A percentile compares a stretch with the other conserved stretches of the same genome.
Conservation (phyloP, 208 protist genomes). For the Trypanosoma brucei region DNA sequence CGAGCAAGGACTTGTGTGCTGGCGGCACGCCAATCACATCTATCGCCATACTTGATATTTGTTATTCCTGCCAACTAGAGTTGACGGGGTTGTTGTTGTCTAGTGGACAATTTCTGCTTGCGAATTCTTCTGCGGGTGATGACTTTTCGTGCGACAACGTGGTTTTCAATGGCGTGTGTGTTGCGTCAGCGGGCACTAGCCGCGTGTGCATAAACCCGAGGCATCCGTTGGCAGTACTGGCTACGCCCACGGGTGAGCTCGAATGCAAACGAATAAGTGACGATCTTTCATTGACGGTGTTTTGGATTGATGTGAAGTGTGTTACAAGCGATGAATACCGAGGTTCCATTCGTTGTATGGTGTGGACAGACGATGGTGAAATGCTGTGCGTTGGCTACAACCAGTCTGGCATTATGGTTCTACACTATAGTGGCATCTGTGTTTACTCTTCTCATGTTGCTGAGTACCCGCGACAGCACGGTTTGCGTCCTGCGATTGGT, state of each 20-base stretch:
- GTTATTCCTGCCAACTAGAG: constrained; percentile 27
- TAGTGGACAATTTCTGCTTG: constrained; percentile 47
- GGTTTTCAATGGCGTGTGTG: constrained; percentile 31
- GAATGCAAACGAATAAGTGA: constrained; percentile 38
- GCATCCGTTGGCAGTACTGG: constrained; percentile 48
- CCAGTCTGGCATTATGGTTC: constrained; percentile 39
- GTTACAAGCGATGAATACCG: constrained; percentile 10
- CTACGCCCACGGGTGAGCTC: constrained; percentile 47
- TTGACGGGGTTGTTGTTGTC: constrained; percentile 52
- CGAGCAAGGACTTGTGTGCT: background rate
- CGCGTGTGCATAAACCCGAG: constrained; percentile 45
- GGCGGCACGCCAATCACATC: constrained; percentile 9
- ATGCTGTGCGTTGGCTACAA: constrained; percentile 62
- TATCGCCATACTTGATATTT: constrained; percentile 43
- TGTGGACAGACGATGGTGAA: constrained; percentile 57
- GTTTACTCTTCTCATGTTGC: constrained; percentile 26
- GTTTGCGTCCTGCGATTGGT: background rate
- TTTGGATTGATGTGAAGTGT: constrained; percentile 54
- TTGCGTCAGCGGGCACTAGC: constrained; percentile 22
- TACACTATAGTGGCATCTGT: constrained; percentile 68
- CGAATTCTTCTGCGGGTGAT: constrained; percentile 32
- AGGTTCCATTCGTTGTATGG: constrained; percentile 40
- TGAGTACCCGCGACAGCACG: background rate
- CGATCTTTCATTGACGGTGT: constrained; percentile 22
- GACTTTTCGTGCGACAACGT: constrained; percentile 44